Evolutionary conservation across 116 monocot genomes (phyloP).

Genomic region (Zostera marina): DNA sequence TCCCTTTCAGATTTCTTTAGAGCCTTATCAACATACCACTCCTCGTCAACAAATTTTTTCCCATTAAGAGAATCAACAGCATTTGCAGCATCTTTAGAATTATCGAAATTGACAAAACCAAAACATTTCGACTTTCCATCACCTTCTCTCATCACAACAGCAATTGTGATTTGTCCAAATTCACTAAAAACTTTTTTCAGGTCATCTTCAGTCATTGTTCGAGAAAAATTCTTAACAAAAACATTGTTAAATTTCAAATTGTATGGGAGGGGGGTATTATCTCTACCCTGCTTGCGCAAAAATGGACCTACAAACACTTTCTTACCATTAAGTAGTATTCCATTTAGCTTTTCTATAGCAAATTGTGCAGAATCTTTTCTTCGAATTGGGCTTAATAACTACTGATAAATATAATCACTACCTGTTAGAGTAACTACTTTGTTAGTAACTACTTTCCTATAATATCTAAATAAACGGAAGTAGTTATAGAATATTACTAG

Average conservation of each 20-base stretch:
- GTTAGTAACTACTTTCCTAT: too few relatives aligned
- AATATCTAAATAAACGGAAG: too few relatives aligned
- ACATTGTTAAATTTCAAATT: slow-evolving; percentile 66
- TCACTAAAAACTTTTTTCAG: slow-evolving; percentile 55
- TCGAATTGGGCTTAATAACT: slow-evolving; percentile 97
- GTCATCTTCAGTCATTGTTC: slow-evolving; percentile 54
- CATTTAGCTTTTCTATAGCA: slow-evolving; percentile 81
- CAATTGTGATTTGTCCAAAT: slow-evolving; percentile 71
- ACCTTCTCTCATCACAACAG: slow-evolving; percentile 66
- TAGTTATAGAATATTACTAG: too few relatives aligned
- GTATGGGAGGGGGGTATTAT: slow-evolving; percentile 24
- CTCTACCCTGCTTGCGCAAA: slow-evolving; percentile 78
- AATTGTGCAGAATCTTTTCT: slow-evolving; percentile 54
- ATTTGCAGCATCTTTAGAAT: slow-evolving; percentile 61
- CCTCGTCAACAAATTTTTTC: slow-evolving; percentile 78
- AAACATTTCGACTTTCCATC: slow-evolving; percentile 90
- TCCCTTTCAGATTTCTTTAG: slow-evolving; percentile 94
- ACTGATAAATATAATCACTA: too few relatives aligned
- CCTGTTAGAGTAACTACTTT: too few relatives aligned
- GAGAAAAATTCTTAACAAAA: slow-evolving; percentile 82
- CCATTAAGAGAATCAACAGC: slow-evolving; percentile 83
- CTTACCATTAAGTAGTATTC: slow-evolving; percentile 95
- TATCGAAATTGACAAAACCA: slow-evolving; percentile 95
- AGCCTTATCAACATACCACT: slow-evolving; percentile 95
- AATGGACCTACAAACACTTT: slow-evolving; percentile 84